Conservation (phyloP, 768 basidiomycete genomes). For the Lactarius hatsudake region DNA sequence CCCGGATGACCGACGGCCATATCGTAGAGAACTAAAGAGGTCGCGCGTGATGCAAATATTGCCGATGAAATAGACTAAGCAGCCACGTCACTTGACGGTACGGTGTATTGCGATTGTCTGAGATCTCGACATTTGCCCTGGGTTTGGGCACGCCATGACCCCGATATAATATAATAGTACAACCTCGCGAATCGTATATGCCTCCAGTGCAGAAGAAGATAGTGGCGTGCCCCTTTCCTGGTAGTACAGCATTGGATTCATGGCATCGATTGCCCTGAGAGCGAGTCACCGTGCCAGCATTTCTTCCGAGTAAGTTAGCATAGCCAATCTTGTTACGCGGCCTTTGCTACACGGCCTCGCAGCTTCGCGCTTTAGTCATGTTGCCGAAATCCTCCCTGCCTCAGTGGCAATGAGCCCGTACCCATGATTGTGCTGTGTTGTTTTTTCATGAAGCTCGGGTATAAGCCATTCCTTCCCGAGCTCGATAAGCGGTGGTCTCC, state of each 20-base stretch:
- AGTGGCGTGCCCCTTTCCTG: neutral
- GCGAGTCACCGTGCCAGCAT: neutral
- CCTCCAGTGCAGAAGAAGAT: neutral
- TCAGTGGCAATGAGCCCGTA: neutral
- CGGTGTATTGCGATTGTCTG: too few relatives aligned
- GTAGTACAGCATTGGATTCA: too few relatives aligned
- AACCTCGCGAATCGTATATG: neutral
- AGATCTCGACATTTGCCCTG: neutral
- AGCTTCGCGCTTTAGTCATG: too few relatives aligned
- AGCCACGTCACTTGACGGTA: too few relatives aligned
- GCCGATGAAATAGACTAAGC: neutral
- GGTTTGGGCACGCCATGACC: neutral
- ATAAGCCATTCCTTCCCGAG: neutral
- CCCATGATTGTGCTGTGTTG: neutral
- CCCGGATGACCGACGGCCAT: neutral
- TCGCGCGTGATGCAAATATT: neutral
- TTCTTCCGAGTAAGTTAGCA: too few relatives aligned
- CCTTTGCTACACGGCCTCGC: too few relatives aligned
- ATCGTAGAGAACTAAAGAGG: neutral
- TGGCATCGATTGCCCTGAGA: neutral
- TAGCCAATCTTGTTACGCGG: too few relatives aligned
- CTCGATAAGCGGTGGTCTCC: neutral
- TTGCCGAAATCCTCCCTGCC: too few relatives aligned
- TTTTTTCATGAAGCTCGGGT: neutral
- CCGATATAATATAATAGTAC: neutral